Base-by-base conservation (phyloP, 345 rosid species). In the Schrenkiella parvula region DNA sequence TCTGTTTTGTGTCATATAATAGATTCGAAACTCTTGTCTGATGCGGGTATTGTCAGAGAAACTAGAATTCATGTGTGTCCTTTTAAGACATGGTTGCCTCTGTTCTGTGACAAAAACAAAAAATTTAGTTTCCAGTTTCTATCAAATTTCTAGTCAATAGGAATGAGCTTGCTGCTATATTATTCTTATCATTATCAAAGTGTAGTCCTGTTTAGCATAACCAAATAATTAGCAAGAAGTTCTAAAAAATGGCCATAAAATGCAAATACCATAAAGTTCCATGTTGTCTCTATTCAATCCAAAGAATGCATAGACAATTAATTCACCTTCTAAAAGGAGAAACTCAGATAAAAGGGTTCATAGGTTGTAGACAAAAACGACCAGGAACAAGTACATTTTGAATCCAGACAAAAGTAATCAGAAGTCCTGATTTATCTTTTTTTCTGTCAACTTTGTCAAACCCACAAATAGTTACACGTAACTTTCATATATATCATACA, bases 401-500 rank as follows among this genome's bases (percentile, higher is more conserved):
- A 31, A 55, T 9, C 5, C 31, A 18, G 9, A 22, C 53, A 50
- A 14, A 44, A 23, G 7, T 6, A 15, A 23, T 43, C 39, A 43
- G 15, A 54, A 44, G 64, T 21, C 9, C 2, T 47, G 59, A 17
- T 60, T 29, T 4, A 15, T 25, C 67, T 38, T 53, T 71, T 61
- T 48, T n/a, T n/a, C n/a, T 61, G 53, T 70, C 75, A 38, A 39
- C 61, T 15, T 1, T 50, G 54, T 29, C 37, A 28, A 64, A 22
- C 41, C 54, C 56, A 42, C 31, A 63, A 34, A 64, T 64, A n/a
- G 46, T 19, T 74, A 67, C 68, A 60, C 12, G 55, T 59, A 66
- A 37, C 19, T 25, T 48, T 11, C 41, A 29, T 62, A 62, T 72
- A 66, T 66, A 67, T 41, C 41, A 50, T 59, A 75, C 74, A 68